Evolutionary conservation across 2,329 filamentous ascomycete species (phyloP), one percentile per base, ranked within the genome.

Genomic region (Diaporthe destruens): DNA sequence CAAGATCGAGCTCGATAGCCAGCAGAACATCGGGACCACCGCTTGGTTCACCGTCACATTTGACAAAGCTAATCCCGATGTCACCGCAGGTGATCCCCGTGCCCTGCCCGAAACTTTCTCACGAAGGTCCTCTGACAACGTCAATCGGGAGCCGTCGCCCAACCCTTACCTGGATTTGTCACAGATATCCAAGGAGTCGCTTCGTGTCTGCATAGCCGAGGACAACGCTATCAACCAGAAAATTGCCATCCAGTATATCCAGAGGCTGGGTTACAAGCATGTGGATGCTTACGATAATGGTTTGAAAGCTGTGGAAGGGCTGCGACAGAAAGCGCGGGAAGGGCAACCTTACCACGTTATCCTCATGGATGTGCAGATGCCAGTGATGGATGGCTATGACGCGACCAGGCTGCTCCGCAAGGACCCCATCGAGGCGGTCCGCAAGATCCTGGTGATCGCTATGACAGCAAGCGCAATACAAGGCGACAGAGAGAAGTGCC

Each of bases 281-380:
- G 95, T 96, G 67, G 93, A 96, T 80, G 95, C 95, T 0, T 98
- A 95, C 79, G 94, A 94, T 75, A 97, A 98, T 80, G 96, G 96
- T 0, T 88, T 93, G 74, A 94, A 95, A 82, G 95, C 95, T 0
- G 93, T 98, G 18, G 93, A 97, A 78, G 95, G 94, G 0, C 84
- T 98, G n/a, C 91, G 92, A 11, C 85, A 89, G 66, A 93, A 92
- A 75, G 92, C 93, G 4, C 86, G 85, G 56, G 92, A 93, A 75
- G 92, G 92, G 1, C 86, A 86, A 11, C 95, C 95, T 0, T 98
- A 97, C 83, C 95, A 98, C 78, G 88, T 98, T 42, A 92, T 97
- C 53, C 88, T 98, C 56, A 98, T 98, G 95, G 95, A 98, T 80
- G 94, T 97, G 4, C 95, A 98, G 82, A 98, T 98, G 95, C 95